Evolutionary conservation across 176 grass and related monocot genomes (phyloP).

Genomic region (Areca catechu): DNA sequence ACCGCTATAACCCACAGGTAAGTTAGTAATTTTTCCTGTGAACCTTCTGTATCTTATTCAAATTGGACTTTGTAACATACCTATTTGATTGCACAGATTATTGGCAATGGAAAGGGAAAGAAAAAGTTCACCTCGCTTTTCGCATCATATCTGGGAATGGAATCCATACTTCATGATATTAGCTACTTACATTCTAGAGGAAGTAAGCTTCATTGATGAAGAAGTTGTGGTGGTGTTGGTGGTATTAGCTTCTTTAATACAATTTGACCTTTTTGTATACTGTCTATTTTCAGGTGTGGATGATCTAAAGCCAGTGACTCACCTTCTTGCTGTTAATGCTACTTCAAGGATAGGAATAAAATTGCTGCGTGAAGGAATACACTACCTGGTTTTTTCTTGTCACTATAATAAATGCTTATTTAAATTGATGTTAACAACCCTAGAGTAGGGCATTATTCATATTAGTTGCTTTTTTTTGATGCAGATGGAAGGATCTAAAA

Average conservation of each 20-base stretch:
- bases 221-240: neutral
- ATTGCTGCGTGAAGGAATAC: slow-evolving; percentile 65
- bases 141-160: slow-evolving; percentile 54
- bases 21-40: slow-evolving; percentile 13
- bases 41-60: neutral
- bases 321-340: slow-evolving; percentile 83
- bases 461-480: neutral
- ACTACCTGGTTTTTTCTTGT: slow-evolving; percentile 52
- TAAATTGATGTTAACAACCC: too few relatives aligned
- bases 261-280: too few relatives aligned
- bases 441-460: too few relatives aligned
- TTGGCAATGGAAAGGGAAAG: slow-evolving; percentile 49
- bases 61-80: neutral
- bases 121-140: slow-evolving; percentile 78
- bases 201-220: slow-evolving; percentile 51
- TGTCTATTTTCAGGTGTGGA: slow-evolving; percentile 42
- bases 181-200: slow-evolving; percentile 72
- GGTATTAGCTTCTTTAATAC: too few relatives aligned
- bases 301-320: slow-evolving; percentile 76
- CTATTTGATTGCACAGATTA: slow-evolving; percentile 39
- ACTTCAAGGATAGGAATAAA: slow-evolving; percentile 61
- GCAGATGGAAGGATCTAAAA: slow-evolving; percentile 60
- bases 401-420: neutral
- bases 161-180: slow-evolving; percentile 54
- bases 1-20: slow-evolving; percentile 83